Base-by-base conservation (phyloP, 2,329 filamentous ascomycete genomes). In the Xylariales sp. region DNA sequence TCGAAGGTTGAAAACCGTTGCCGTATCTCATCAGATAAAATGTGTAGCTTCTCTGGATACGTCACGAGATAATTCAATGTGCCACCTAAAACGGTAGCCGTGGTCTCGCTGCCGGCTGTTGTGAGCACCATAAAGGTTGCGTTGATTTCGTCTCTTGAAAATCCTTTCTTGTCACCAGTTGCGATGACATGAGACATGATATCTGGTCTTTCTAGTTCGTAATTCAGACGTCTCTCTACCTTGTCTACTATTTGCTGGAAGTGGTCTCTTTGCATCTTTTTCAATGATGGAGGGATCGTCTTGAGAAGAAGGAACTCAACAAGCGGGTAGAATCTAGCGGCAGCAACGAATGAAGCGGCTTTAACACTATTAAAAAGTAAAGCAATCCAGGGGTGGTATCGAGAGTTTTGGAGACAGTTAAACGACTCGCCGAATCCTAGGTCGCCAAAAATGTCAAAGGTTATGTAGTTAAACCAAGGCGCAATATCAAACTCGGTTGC, bases 361-460 rank as follows among this genome's bases (percentile, higher is more conserved):
- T 75, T 75, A 41, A 76, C 67, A 45, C 68, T 74, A 12, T 71
- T 67, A 59, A 76, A 78, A 1, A 78, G 23, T 0, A 76, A 62
- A 1, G 64, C 60, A 9, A 77, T 77, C 74, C 70, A 78, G 4
- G 70, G 73, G 54, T 75, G 72, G 30, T 74, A 74, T 9, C 56
- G 76, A 18, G 57, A 75, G 63, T 67, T 75, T 63, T 79, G 64
- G 46, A 79, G 69, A 50, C 74, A 75, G n/a, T 75, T 61, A 64
- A 79, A 78, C 1, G 71, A 67, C 39, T 77, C 74, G 0, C 78
- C 78, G 63, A 78, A 80, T 4, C 73, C 72, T 2, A 81, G 70
- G 53, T 80, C 78, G 2, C 76, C 75, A 60, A 80, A 76, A 23
- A 81, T 74, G 54, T 80, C 78, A 68, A 83, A 82, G 0, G 80